These are phyloP conservation scores for Catenaria anguillulae DNA, from an alignment of 371 early-diverging fungal genomes.

Conservation along the genomic window DNA sequence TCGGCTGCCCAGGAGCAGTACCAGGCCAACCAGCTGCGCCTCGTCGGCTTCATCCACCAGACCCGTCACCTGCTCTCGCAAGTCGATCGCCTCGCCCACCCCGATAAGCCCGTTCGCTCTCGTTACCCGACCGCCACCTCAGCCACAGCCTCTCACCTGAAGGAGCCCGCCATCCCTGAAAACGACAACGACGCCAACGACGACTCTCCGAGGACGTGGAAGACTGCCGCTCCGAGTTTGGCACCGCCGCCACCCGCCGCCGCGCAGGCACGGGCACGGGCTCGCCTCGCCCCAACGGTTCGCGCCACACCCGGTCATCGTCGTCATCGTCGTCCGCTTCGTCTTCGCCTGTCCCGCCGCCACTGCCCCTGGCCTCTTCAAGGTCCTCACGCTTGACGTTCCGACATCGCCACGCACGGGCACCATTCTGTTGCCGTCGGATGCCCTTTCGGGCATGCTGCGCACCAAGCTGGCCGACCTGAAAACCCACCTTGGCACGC, in stretches of 20 bases:
- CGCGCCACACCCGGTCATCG: background rate
- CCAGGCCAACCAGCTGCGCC: background rate
- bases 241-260: too few species aligned
- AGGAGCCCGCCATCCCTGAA: too few species aligned
- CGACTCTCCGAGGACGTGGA: too few species aligned
- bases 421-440: background rate
- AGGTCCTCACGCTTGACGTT: background rate
- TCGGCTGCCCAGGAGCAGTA: background rate
- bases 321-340: background rate
- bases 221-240: too few species aligned
- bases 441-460: conserved; percentile 2
- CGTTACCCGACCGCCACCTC: background rate
- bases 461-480: conserved; percentile 3
- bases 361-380: background rate
- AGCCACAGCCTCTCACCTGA: too few species aligned
- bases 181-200: too few species aligned
- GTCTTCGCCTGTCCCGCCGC: background rate
- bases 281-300: too few species aligned
- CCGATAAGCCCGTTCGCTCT: background rate
- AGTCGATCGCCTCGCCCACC: background rate
- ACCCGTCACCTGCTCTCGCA: background rate
- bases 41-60: background rate
- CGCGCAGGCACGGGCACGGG: too few species aligned
- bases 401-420: background rate
- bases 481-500: conserved; percentile 56